Evolutionary conservation across 75 land plant genomes (phyloP), one percentile per base, ranked within the genome.

Genomic region (Isoetes taiwanensis): DNA sequence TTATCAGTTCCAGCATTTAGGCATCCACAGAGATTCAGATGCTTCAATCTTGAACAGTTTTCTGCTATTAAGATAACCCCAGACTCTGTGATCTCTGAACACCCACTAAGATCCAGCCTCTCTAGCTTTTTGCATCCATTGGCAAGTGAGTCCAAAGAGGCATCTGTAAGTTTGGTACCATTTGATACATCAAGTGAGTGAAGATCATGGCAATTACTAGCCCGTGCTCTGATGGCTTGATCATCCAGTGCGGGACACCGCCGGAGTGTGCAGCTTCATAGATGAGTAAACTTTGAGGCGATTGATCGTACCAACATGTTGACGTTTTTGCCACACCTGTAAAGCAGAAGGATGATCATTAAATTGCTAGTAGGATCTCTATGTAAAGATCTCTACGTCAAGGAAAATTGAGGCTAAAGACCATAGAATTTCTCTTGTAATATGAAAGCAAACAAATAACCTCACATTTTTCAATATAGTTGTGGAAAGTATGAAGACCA

Each of bases 1-100:
- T 52, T 71, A 52, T 93, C 90, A 41, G 90, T 53, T 55, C 76
- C 82, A 56, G 96, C 96, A 32, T 52, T 78, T 11, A 64, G 80
- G 56, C 98, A 93, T 2, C 98, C 90, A 72, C 98, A 93, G 9
- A 93, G 83, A 67, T 93, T 84, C 19, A 93, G 71, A 24, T 65
- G 43, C 41, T 76, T 82, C 64, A 93, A 31, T 25, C 72, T 68
- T 28, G 43, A 63, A 66, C 98, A 84, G 34, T 42, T 58, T 31
- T 61, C 43, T 1, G 80, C 69, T 33, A 93, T 67, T 62, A 67
- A 70, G 16, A 68, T 74, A 26, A 93, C 83, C 3, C 84, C 96
- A 19, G 31, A 53, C 61, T 88, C 96, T 28, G 81, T 68, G 46
- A 93, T 78, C 12, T 72, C 62, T 8, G 76, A 46, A 52, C 95